Evolutionary conservation across 1,284 basidiomycete species (phyloP).

Genomic region (Ustilago crameri): DNA sequence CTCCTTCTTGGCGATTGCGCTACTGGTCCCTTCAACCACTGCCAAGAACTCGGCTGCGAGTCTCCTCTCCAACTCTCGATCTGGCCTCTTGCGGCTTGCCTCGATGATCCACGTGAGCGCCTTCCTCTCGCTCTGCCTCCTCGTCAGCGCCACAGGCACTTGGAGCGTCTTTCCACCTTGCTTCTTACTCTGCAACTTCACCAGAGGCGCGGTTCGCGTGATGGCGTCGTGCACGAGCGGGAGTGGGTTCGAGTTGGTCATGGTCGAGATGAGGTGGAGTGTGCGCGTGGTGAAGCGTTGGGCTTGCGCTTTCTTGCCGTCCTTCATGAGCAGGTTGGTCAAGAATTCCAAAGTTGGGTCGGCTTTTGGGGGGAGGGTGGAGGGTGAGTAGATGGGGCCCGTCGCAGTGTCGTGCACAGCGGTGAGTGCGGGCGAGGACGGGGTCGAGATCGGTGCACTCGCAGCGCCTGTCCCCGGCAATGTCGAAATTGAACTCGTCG

Average conservation of each 20-base stretch:
- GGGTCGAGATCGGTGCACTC: constrained; percentile 10
- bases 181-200: constrained; percentile 67
- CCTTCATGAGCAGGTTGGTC: constrained; percentile 69
- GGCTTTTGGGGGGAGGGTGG: constrained; percentile 49
- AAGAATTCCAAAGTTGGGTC: constrained; percentile 66
- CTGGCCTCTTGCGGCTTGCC: constrained; percentile 68
- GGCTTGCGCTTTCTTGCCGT: constrained; percentile 69
- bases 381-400: constrained; percentile 40
- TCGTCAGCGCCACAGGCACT: constrained; percentile 67
- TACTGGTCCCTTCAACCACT: constrained; percentile 67
- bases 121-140: constrained; percentile 64
- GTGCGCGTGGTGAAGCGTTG: constrained; percentile 63
- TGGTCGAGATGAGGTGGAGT: constrained; percentile 60
- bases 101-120: constrained; percentile 69
- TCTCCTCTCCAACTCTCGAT: constrained; percentile 65
- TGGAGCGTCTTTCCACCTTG: constrained; percentile 68
- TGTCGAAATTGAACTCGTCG: not conserved
- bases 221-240: constrained; percentile 68
- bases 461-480: not conserved
- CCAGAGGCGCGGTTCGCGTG: constrained; percentile 61
- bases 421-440: constrained; percentile 6
- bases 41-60: constrained; percentile 69
- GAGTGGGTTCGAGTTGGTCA: constrained; percentile 66
- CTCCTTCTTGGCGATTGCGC: constrained; percentile 67
- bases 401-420: constrained; percentile 10